These are phyloP conservation scores for Gryganskiella cystojenkinii DNA, from an alignment of 192 early-diverging fungal genomes.

Conservation along the genomic window DNA sequence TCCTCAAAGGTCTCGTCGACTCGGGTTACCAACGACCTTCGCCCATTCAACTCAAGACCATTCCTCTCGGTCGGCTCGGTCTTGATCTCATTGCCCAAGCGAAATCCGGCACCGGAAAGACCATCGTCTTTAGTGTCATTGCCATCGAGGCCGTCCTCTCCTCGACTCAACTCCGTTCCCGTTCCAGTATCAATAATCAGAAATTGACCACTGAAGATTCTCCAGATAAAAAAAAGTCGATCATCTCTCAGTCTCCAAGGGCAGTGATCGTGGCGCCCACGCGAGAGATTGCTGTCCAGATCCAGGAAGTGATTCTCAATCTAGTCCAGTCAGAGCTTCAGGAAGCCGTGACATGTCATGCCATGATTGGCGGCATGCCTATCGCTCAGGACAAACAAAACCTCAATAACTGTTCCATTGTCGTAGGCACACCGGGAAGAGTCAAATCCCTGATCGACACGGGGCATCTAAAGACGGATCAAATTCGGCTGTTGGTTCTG, in stretches of 20 bases:
- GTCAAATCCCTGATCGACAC: conserved; percentile 55
- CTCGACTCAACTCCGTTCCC: too few relatives aligned
- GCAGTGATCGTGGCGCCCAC: conserved; percentile 70
- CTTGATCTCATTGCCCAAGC: conserved; percentile 87
- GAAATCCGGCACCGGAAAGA: conserved; percentile 71
- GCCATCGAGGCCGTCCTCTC: conserved; percentile 59
- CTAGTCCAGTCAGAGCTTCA: conserved; percentile 45
- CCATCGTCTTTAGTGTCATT: conserved; percentile 72
- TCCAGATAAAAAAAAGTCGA: background rate
- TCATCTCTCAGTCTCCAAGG: conserved; percentile 21
- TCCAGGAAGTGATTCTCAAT: conserved; percentile 61
- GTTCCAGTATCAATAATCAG: too few relatives aligned
- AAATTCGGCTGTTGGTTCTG: conserved; percentile 61
- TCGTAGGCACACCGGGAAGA: conserved; percentile 64
- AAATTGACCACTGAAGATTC: background rate
- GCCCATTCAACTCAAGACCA: conserved; percentile 72
- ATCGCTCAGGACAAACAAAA: conserved; percentile 54
- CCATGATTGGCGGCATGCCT: conserved; percentile 68
- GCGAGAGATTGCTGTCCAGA: conserved; percentile 73
- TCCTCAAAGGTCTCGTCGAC: conserved; percentile 55
- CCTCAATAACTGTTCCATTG: conserved; percentile 58
- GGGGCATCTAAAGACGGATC: conserved; percentile 41
- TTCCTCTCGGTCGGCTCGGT: conserved; percentile 66
- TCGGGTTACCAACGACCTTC: conserved; percentile 70
- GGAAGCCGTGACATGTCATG: conserved; percentile 41